Base-by-base conservation (phyloP, 106 monocot species). In the Xerophyta viscosa region DNA sequence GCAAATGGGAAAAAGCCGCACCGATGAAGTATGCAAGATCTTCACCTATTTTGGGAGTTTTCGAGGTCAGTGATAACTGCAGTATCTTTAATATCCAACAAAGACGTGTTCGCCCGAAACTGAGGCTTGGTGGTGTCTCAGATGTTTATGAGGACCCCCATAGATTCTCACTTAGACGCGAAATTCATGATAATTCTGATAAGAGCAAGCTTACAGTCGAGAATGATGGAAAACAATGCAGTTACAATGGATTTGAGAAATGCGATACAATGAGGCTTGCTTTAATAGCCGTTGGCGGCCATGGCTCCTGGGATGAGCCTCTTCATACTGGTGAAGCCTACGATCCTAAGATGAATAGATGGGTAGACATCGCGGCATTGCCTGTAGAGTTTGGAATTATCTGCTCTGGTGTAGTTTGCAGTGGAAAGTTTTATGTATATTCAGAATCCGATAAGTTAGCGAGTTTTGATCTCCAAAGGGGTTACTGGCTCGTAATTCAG, bases 241-340 rank as follows among this genome's bases (percentile, higher is more conserved):
- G 46, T 9, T 51, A 28, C 31, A 24, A 4, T 20, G 13, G 20
- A 18, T 18, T 49, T 20, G 31, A 17, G 33, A 63, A 17, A 10
- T 45, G 10, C 12, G 58, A 22, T 14, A 44, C 50, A 20, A 17
- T 48, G 0, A 68, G 39, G 22, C 66, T 81, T 61, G 84, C 73
- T 24, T 24, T 88, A n/a, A 84, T 94, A 41, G 80, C 50, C 31
- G 84, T 84, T 1, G 88, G 93, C 15, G 93, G 93, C 9, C 54
- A 31, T 50, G 93, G 87, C 4, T 60, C 59, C n/a, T 68, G 62
- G 61, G 71, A 83, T 47, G 84, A 94, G 56, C 80, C 68, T 49
- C 71, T 94, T 47, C 69, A 75, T 48, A 77, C 93, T 7, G 93
- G 75, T 0, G 93, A 94, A 54, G 51, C 81, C 12, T 94, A 94